Percentiles rank a stretch among this genome's conserved stretches.
phyloP scores from a whole-genome alignment of 441 rosid genomes.

The Gossypium aridum region DNA sequence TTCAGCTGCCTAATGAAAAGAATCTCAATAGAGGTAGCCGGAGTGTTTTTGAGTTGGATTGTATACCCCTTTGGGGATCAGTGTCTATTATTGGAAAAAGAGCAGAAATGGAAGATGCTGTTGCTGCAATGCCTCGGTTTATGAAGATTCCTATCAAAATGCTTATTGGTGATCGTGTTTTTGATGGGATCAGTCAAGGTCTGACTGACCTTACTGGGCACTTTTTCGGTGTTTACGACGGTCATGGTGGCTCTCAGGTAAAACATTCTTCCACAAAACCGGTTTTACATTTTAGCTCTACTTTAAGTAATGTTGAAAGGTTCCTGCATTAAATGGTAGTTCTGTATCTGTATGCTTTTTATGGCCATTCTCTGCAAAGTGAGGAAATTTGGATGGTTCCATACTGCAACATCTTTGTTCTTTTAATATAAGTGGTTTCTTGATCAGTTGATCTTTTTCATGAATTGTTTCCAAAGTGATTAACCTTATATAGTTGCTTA shows the following conservation, averaged over 20 bases:
- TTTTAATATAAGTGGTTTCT: neutral
- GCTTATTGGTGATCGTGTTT: conserved; percentile 52
- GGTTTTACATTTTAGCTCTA: neutral
- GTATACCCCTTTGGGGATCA: conserved; percentile 82
- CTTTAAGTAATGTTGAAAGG: neutral
- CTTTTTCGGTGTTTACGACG: conserved; percentile 89
- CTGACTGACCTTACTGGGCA: conserved; percentile 63
- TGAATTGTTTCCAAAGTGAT: conserved; percentile 21
- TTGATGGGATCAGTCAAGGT: conserved; percentile 54
- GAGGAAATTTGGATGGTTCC: conserved; percentile 2
- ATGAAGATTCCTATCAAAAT: conserved; percentile 69
- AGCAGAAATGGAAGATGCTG: conserved; percentile 84
- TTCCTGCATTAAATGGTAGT: neutral
- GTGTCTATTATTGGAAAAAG: conserved; percentile 67
- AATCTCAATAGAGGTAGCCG: conserved; percentile 34
- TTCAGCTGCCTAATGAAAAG: conserved; percentile 49
- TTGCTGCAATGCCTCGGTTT: conserved; percentile 56
- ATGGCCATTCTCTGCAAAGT: neutral
- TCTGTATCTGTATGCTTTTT: neutral
- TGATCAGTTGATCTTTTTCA: neutral
- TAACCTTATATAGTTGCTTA: conserved; percentile 24
- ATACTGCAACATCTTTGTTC: neutral
- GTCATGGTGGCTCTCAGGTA: conserved; percentile 96
- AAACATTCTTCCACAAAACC: conserved; percentile 10
- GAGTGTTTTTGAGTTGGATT: conserved; percentile 74